Evolutionary conservation across 768 basidiomycete species (phyloP), one percentile per base, ranked within the genome.

Genomic region (Bullera alba): DNA sequence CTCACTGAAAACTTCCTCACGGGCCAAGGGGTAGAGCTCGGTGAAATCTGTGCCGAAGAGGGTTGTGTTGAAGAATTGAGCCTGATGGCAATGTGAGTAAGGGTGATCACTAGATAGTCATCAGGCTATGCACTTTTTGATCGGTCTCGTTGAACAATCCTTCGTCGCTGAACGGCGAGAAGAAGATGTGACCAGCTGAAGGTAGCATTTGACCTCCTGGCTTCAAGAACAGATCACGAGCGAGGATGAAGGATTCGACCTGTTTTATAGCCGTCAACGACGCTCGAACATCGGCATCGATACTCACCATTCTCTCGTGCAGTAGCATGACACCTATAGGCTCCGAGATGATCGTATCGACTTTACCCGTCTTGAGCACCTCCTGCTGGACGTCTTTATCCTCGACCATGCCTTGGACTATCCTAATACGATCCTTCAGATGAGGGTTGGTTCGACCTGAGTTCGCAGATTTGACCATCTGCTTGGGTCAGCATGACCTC

Each of bases 241-340:
- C 67, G 10, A 70, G 41, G 10, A 72, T 48, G 52, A 65, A 72
- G 10, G 61, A 64, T 47, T 72, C 70, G 27, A 71, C 70, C 70
- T 12, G 19, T 16, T 41, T 41, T 41, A 44, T 17, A 19, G 30
- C 26, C 50, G 44, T 37, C 56, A 46, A 46, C 44, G 35, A 26
- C 19, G 8, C 22, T 30, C 4, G 19, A 12, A 38, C 3, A 19
- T 4, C 8, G 10, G 37, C 17, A 43, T 28, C 2, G 15, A 5
- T 17, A 56, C 69, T 19, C 41, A 69, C 70, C 70, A 72, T 72
- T 25, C 68, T 48, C 48, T 72, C 70, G 53, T 72, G 70, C 22
- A 69, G 54, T 16, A 72, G 44, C 65, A 72, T 68, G 2, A 72
- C 70, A 2, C 70, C 70, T 12, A 72, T 72, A 4, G 70, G 70